phyloP scores from a whole-genome alignment of 2,329 filamentous ascomycete species.

The Pseudogymnoascus sp. region DNA sequence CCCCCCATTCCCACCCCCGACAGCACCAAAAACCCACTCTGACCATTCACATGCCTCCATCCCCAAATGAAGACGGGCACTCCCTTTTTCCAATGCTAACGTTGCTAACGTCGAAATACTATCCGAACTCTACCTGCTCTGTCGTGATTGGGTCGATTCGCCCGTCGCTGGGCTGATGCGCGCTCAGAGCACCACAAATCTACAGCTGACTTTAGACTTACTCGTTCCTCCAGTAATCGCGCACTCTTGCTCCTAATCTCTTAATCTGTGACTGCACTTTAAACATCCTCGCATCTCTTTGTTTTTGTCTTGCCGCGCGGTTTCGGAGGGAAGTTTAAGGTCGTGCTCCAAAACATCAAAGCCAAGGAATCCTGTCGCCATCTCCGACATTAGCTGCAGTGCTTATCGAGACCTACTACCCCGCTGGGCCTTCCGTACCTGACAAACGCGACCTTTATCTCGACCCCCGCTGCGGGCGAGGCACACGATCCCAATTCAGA shows the following conservation, averaged over 20 bases:
- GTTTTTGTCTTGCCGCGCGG: neutral
- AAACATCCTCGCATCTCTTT: neutral
- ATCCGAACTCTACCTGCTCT: neutral
- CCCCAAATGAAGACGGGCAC: conserved; percentile 1
- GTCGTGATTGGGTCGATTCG: neutral
- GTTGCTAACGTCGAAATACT: neutral
- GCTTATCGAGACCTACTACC: conserved; percentile 1
- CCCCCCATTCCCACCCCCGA: neutral
- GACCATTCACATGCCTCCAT: conserved; percentile 4
- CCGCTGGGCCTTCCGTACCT: conserved; percentile 5
- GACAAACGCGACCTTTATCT: conserved; percentile 5
- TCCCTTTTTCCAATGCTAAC: neutral
- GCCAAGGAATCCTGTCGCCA: neutral
- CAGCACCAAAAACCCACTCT: neutral
- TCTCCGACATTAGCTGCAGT: conserved; percentile 4
- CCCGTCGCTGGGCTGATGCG: neutral
- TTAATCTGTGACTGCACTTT: neutral
- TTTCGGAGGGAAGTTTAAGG: conserved; percentile 4
- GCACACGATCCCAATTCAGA: neutral
- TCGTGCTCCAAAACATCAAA: neutral
- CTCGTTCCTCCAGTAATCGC: neutral
- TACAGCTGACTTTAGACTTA: neutral
- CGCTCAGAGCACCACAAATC: neutral
- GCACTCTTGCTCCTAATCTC: neutral
- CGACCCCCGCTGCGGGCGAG: neutral